These are phyloP conservation scores for Carex littledalei DNA, from an alignment of 176 grass and related monocot species.

Conservation along the genomic window DNA sequence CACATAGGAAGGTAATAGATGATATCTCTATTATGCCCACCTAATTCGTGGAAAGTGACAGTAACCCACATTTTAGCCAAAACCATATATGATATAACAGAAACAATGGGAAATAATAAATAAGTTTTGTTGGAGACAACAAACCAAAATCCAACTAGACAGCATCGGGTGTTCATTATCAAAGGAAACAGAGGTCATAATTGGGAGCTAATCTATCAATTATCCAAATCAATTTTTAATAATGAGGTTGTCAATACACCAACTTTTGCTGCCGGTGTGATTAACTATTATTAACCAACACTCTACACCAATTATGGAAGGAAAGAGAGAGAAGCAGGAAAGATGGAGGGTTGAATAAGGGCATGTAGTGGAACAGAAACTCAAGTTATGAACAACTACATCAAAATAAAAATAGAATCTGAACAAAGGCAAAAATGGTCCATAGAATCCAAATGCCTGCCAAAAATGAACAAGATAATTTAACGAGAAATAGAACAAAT, in stretches of 20 bases:
- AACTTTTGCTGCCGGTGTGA: neutral
- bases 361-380: neutral
- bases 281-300: neutral
- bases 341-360: neutral
- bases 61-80: neutral
- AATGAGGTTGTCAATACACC: neutral
- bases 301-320: neutral
- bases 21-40: neutral
- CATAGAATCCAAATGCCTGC: neutral
- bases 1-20: neutral
- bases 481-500: neutral
- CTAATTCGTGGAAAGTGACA: neutral
- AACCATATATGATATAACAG: neutral
- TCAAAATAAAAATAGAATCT: neutral
- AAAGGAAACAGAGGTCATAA: neutral
- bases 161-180: neutral
- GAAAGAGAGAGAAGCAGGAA: neutral
- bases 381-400: neutral
- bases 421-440: neutral
- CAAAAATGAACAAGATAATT: neutral
- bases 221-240: neutral
- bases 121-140: neutral
- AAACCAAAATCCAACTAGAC: conserved; percentile 4
- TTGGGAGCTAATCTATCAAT: neutral
- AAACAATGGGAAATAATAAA: neutral